Base-by-base conservation (phyloP, 2,329 filamentous ascomycete genomes). In the Neonectria punicea region DNA sequence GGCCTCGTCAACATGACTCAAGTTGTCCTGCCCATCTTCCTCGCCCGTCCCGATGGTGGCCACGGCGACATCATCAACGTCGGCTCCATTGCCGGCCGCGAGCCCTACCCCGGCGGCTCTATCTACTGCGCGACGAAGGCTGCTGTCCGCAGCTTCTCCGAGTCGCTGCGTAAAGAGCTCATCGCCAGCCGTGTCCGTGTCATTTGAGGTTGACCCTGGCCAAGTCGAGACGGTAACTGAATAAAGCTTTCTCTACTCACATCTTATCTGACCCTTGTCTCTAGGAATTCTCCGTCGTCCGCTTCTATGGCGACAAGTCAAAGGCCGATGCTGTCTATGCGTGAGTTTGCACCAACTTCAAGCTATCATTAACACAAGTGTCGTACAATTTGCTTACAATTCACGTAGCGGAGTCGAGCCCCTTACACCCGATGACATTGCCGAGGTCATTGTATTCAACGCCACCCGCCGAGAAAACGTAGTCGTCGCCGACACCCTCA, bases 1-100 rank as follows among this genome's bases (percentile, higher is more conserved):
- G 96, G 96, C 30, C 85, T 99, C 36, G 96, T 99, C 83, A 93
- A 95, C 84, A 93, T 98, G 92, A 98, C 96, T 1, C 96, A 99
- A 84, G 93, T 93, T 50, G 85, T 98, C 46, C 80, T 98, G 18
- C 89, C 92, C 57, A 90, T 94, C 77, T 97, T 94, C 85, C 91
- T 93, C 80, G 84, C 87, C 73, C 92, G 87, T 79, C 88, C 81
- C 76, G 86, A 95, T 61, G 91, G 92, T 64, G 94, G 94, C 62
- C 84, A 87, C 47, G 95, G 95, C 73, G 96, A 98, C 78, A 94
- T 99, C 78, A 97, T 99, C 83, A 98, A 98, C 77, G 82, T 98
- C 75, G 94, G 94, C 67, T 94, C 91, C 71, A 94, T 97, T 76
- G 94, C 94, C n/a, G 80, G 93, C 32, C 87, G 94, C 49, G 94